These are phyloP conservation scores for Brettanomyces sp. DNA, from an alignment of 805 yeast species.

Conservation along the genomic window DNA sequence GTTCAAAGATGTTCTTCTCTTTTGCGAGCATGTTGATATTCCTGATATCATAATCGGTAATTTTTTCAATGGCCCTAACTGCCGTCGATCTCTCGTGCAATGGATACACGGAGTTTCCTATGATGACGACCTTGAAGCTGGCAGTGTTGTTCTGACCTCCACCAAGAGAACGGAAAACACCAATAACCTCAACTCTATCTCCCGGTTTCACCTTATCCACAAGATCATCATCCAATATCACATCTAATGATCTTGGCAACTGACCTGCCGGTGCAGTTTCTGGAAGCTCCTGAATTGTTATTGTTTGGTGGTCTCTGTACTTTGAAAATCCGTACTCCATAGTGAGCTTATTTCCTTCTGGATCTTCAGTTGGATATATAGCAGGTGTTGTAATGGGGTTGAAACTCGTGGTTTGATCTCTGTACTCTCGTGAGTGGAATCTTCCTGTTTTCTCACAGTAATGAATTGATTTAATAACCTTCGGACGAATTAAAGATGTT, in stretches of 20 bases:
- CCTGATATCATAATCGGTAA: conserved; percentile 77
- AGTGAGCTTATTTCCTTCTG: conserved; percentile 77
- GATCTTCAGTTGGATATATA: conserved; percentile 85
- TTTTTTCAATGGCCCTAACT: conserved; percentile 53
- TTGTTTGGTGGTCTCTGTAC: conserved; percentile 87
- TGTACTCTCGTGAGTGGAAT: conserved; percentile 85
- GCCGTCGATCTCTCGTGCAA: conserved; percentile 75
- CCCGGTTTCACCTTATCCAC: conserved; percentile 93
- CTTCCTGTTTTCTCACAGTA: conserved; percentile 77
- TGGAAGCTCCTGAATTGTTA: conserved; percentile 95
- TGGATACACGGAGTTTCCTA: conserved; percentile 86
- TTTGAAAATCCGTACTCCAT: conserved; percentile 93
- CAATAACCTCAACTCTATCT: conserved; percentile 88
- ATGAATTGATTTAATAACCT: conserved; percentile 84
- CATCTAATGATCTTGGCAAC: conserved; percentile 86
- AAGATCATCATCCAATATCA: conserved; percentile 87
- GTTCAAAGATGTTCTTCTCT: conserved; percentile 62
- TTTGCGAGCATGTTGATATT: conserved; percentile 74
- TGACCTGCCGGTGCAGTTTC: conserved; percentile 98
- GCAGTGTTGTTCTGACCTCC: conserved; percentile 54
- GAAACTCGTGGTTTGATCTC: conserved; percentile 86
- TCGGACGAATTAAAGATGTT: conserved; percentile 89
- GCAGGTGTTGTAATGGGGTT: conserved; percentile 78
- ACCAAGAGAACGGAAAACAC: conserved; percentile 88
- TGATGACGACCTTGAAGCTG: conserved; percentile 70